Conservation (phyloP, 345 rosid genomes). For the Linum usitatissimum region DNA sequence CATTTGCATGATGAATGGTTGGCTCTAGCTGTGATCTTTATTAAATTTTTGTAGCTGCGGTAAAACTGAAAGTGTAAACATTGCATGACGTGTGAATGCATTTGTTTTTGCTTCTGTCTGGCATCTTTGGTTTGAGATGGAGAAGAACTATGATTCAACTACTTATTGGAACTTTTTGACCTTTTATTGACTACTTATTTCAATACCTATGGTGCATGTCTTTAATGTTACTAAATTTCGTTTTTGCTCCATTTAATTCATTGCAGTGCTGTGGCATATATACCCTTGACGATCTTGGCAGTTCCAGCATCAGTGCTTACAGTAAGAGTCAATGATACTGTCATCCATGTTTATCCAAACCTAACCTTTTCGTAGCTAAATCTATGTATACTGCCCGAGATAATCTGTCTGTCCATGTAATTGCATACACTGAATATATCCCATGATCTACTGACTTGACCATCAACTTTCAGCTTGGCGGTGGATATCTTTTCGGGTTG, state of each 20-base stretch:
- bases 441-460: conserved; percentile 6
- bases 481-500: conserved; percentile 94
- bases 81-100: not conserved
- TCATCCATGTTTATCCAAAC: conserved; percentile 5
- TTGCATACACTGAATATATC: not conserved
- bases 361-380: not conserved
- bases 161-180: not conserved
- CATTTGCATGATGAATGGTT: not conserved
- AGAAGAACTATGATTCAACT: not conserved
- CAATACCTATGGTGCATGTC: not conserved
- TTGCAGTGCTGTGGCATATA: conserved; percentile 83
- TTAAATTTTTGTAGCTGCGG: not conserved
- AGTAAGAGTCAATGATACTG: conserved; percentile 33
- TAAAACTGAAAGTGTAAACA: not conserved
- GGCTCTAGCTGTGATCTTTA: not conserved
- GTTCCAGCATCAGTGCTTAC: conserved; percentile 98
- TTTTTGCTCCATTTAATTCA: not conserved
- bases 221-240: not conserved
- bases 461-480: conserved; percentile 68
- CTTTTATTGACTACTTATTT: not conserved
- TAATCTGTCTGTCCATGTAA: not conserved
- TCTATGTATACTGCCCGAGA: not conserved
- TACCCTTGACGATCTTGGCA: conserved; percentile 91
- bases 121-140: not conserved
- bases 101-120: not conserved